These are phyloP conservation scores for Carex littledalei DNA, from an alignment of 176 grass and related monocot genomes.

Conservation along the genomic window DNA sequence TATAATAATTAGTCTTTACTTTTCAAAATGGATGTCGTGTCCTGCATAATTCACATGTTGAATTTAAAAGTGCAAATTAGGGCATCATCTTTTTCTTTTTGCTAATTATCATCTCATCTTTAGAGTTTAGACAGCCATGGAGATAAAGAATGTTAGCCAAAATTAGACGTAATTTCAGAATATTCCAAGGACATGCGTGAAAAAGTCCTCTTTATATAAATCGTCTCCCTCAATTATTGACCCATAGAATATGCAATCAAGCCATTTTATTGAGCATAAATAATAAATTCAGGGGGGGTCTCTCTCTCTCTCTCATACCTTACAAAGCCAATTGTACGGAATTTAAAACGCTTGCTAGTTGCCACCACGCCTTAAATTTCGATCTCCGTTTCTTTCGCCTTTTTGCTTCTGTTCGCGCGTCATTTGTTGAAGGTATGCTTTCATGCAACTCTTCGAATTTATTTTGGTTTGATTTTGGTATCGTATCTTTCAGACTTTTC, in stretches of 20 bases:
- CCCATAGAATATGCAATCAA: conserved; percentile 1
- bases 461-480: not conserved
- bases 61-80: not conserved
- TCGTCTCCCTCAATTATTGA: conserved; percentile 26
- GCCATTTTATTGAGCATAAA: conserved; percentile 8
- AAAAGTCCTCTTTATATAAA: not conserved
- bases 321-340: not conserved
- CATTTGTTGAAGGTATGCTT: conserved; percentile 3
- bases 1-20: not conserved
- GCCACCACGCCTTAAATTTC: not conserved
- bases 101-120: not conserved
- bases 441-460: not conserved
- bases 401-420: not conserved
- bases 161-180: not conserved
- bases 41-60: not conserved
- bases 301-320: not conserved
- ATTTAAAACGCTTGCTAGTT: conserved; percentile 11
- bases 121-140: not conserved
- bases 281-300: not conserved
- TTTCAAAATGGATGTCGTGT: not conserved
- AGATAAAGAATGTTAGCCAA: not conserved
- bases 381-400: not conserved
- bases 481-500: conserved; percentile 4
- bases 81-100: not conserved
- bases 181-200: not conserved